Percentiles rank a stretch among this genome's conserved stretches.
phyloP scores from a whole-genome alignment of 345 rosid genomes.

The Crucihimalaya himalaica region DNA sequence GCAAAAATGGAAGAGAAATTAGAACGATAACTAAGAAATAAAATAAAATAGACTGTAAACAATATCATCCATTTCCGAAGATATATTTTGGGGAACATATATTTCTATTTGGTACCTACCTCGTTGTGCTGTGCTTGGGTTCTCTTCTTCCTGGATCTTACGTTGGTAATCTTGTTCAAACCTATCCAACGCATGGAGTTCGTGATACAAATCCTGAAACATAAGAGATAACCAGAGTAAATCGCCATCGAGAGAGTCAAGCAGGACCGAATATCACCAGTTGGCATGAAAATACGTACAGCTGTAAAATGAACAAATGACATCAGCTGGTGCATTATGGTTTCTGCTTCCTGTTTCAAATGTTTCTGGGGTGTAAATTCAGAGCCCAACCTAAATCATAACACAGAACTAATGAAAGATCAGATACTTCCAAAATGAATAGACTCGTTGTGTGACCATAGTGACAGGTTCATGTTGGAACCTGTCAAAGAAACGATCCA shows the following conservation, averaged over 20 bases:
- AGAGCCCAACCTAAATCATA: conserved; percentile 69
- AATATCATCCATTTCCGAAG: conserved; percentile 5
- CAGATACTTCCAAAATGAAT: conserved; percentile 22
- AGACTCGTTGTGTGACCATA: conserved; percentile 17
- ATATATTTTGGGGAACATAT: not conserved
- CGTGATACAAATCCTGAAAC: conserved; percentile 92
- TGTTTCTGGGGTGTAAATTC: conserved; percentile 71
- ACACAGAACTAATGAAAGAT: conserved; percentile 31
- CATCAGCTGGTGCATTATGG: conserved; percentile 74
- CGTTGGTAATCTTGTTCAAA: conserved; percentile 98
- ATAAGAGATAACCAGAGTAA: conserved; percentile 11
- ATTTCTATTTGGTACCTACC: conserved; percentile 44
- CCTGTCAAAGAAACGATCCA: conserved; percentile 94
- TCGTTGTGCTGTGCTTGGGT: conserved; percentile 66
- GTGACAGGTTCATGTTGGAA: conserved; percentile 37
- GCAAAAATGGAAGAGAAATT: not conserved
- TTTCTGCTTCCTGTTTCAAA: conserved; percentile 77
- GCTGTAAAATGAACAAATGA: conserved; percentile 83
- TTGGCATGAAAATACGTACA: conserved; percentile 52
- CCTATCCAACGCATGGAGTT: conserved; percentile 93
- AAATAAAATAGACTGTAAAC: not conserved
- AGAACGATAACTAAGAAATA: conserved; percentile 5
- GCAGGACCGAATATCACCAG: conserved; percentile 12
- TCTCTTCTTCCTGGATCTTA: conserved; percentile 91
- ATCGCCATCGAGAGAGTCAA: not conserved